These are phyloP conservation scores for Aspergillus pseudoviridinutans DNA, from an alignment of 2,329 filamentous ascomycete genomes.

Conservation along the genomic window DNA sequence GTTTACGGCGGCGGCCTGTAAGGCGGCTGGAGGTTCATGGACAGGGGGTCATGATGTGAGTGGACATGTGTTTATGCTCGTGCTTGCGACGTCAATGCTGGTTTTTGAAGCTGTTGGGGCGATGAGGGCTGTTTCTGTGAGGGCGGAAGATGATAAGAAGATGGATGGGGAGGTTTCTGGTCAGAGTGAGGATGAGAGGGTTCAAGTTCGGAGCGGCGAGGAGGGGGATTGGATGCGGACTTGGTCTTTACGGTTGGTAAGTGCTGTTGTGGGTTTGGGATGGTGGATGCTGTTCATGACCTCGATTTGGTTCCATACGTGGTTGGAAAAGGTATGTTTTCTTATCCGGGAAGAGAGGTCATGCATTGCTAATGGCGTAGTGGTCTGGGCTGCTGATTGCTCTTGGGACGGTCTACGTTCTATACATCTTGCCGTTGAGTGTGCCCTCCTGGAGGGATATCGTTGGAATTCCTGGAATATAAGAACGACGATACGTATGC, in stretches of 20 bases:
- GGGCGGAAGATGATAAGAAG: conserved; percentile 38
- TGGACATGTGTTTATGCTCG: conserved; percentile 89
- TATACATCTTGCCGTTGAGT: conserved; percentile 50
- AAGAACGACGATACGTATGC: conserved; percentile 8
- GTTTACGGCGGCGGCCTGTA: conserved; percentile 75
- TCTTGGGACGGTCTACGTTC: conserved; percentile 45
- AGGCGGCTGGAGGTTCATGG: conserved; percentile 77
- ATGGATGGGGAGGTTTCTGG: conserved; percentile 13
- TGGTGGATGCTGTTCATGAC: conserved; percentile 99
- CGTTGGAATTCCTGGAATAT: conserved; percentile 43
- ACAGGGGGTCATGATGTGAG: conserved; percentile 93
- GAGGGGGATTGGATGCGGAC: conserved; percentile 53
- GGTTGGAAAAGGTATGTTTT: conserved; percentile 81
- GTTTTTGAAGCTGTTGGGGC: conserved; percentile 68
- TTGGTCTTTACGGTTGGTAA: conserved; percentile 48
- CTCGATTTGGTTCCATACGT: conserved; percentile 96
- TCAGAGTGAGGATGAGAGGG: conserved; percentile 1
- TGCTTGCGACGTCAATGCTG: conserved; percentile 76
- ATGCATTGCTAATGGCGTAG: conserved; percentile 27
- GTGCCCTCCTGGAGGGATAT: conserved; percentile 42
- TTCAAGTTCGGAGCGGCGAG: conserved; percentile 21
- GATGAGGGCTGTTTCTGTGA: conserved; percentile 49
- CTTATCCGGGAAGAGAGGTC: conserved; percentile 6
- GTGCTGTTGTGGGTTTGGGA: conserved; percentile 64
- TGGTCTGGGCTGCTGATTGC: conserved; percentile 50